phyloP scores from a whole-genome alignment of 208 protist species.

The Leishmania guyanensis region DNA sequence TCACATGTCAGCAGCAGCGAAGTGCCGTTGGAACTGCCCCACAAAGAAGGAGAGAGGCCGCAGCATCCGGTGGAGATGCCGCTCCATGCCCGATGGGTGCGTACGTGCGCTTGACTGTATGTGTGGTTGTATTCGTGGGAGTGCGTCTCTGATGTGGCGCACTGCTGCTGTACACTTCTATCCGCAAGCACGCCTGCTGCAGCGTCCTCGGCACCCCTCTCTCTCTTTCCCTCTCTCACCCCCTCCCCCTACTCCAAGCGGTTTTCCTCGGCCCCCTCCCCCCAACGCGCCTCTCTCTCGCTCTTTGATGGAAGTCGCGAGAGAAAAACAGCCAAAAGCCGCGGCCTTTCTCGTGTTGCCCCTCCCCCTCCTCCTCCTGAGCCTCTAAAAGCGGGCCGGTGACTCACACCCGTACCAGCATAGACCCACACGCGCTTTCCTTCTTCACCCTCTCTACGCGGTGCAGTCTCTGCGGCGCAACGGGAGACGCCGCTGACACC shows the following conservation, averaged over 20 bases:
- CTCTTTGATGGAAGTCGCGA: no score
- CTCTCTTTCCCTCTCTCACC: not conserved
- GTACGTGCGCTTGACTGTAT: not conserved
- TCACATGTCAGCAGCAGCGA: not conserved
- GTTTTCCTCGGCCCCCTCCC: no score
- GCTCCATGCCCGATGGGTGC: not conserved
- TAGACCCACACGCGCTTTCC: not conserved
- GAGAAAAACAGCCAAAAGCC: no score
- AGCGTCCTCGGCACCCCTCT: not conserved
- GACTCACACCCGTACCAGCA: not conserved
- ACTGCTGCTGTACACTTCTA: not conserved
- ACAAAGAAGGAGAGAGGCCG: not conserved
- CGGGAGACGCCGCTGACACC: not conserved
- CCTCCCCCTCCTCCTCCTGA: not conserved
- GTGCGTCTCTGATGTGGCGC: not conserved
- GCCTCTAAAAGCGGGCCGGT: not conserved
- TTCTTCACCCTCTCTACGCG: slow-evolving; percentile 17
- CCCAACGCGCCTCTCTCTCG: no score
- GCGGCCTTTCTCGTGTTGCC: no score
- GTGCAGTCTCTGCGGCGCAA: not conserved
- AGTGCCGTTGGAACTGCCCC: not conserved
- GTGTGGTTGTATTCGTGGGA: not conserved
- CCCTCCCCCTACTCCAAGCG: not conserved
- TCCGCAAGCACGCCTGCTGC: not conserved
- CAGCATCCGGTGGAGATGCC: not conserved